Conservation (phyloP, 2,329 filamentous ascomycete species). For the Neonectria sp. region DNA sequence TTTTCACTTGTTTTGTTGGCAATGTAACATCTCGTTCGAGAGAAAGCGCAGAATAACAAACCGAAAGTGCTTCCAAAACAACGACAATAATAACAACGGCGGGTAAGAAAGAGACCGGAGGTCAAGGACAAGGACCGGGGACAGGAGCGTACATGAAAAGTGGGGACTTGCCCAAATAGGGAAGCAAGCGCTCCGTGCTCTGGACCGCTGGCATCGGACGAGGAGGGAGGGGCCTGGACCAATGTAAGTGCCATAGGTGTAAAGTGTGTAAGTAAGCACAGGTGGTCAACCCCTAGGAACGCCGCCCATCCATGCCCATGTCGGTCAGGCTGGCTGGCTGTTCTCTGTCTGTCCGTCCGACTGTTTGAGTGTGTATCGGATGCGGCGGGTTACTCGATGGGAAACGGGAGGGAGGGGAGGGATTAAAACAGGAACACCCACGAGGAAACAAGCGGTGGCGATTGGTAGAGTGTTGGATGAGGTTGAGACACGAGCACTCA, state of each 20-base stretch:
- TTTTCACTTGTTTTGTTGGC: background rate
- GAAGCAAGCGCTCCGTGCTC: slow-evolving; percentile 22
- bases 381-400: slow-evolving; percentile 27
- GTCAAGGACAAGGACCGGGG: slow-evolving; percentile 7
- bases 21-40: background rate
- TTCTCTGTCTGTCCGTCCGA: background rate
- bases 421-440: slow-evolving; percentile 19
- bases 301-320: slow-evolving; percentile 13
- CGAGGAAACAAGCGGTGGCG: slow-evolving; percentile 13
- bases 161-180: slow-evolving; percentile 18
- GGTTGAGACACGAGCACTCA: slow-evolving; percentile 23
- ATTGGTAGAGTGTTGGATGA: slow-evolving; percentile 8
- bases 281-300: slow-evolving; percentile 12
- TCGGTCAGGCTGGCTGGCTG: slow-evolving; percentile 8
- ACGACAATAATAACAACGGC: slow-evolving; percentile 20
- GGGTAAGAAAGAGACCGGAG: slow-evolving; percentile 9
- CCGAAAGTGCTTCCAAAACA: background rate
- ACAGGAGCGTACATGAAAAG: background rate
- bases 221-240: slow-evolving; percentile 4
- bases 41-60: slow-evolving; percentile 9
- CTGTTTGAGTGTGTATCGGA: slow-evolving; percentile 24
- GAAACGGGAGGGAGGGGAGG: slow-evolving; percentile 19
- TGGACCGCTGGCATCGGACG: slow-evolving; percentile 15
- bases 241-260: slow-evolving; percentile 27
- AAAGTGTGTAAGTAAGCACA: slow-evolving; percentile 23